Percentiles rank a stretch among this genome's conserved stretches.
phyloP scores from a whole-genome alignment of 805 yeast species.

The Yarrowia divulgata region DNA sequence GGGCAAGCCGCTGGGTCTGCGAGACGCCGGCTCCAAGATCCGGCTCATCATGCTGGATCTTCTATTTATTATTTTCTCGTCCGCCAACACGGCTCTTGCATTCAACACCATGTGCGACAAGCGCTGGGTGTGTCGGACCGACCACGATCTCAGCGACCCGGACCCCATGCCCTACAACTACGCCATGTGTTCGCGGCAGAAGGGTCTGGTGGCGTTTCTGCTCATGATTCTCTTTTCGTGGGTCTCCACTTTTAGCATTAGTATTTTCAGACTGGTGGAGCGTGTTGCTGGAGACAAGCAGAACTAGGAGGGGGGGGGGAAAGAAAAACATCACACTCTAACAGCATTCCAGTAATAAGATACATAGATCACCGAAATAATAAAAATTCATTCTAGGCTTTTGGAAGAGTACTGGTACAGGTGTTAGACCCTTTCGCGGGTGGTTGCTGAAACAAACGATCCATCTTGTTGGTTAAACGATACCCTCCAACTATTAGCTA shows the following conservation, averaged over 20 bases:
- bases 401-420: too few species aligned
- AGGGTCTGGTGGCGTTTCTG: constrained; percentile 78
- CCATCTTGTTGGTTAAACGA: too few species aligned
- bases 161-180: constrained; percentile 50
- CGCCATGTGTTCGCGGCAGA: constrained; percentile 77
- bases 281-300: constrained; percentile 44
- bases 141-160: constrained; percentile 45
- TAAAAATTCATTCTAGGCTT: too few species aligned
- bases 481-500: too few species aligned
- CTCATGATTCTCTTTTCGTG: constrained; percentile 78
- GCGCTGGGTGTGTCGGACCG: constrained; percentile 74
- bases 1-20: constrained; percentile 88
- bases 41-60: constrained; percentile 81
- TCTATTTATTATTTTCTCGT: constrained; percentile 83
- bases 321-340: too few species aligned
- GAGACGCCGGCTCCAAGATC: constrained; percentile 85
- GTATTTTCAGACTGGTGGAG: constrained; percentile 82
- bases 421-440: too few species aligned
- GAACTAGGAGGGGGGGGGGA: background rate
- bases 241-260: constrained; percentile 84
- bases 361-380: background rate
- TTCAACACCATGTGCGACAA: constrained; percentile 82
- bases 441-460: too few species aligned
- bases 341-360: constrained; percentile 1
- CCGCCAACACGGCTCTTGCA: constrained; percentile 86